phyloP scores from a whole-genome alignment of 129 eudicot species.

The Arctium lappa region DNA sequence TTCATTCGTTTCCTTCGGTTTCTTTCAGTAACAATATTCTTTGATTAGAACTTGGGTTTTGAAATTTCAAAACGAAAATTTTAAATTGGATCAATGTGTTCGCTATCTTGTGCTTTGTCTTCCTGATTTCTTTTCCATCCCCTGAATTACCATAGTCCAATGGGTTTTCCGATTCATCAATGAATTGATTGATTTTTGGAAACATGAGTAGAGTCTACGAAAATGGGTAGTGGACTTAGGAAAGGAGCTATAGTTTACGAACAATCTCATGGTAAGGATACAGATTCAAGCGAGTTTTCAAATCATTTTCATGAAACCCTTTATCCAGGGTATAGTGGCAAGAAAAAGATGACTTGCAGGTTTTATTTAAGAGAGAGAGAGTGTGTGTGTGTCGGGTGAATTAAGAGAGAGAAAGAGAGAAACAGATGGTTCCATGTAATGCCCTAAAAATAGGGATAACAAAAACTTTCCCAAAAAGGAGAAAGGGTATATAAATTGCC shows the following conservation, averaged over 20 bases:
- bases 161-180: not conserved
- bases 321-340: conserved; percentile 69
- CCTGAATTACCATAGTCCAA: conserved; percentile 4
- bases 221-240: conserved; percentile 19
- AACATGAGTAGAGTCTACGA: conserved; percentile 3
- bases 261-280: not conserved
- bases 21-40: conserved; percentile 69
- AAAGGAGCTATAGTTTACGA: conserved; percentile 14
- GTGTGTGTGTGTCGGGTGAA: too few species aligned
- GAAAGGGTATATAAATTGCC: too few species aligned
- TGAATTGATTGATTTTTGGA: conserved; percentile 15
- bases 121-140: conserved; percentile 11
- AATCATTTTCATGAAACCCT: conserved; percentile 12
- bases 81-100: not conserved
- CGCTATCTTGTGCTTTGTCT: conserved; percentile 25
- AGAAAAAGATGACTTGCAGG: too few species aligned
- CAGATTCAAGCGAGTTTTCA: conserved; percentile 2
- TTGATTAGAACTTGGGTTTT: conserved; percentile 36
- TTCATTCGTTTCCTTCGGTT: conserved; percentile 62
- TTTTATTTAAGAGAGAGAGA: too few species aligned
- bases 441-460: too few species aligned
- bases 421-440: too few species aligned
- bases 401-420: too few species aligned
- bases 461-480: too few species aligned
- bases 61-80: too few species aligned